Evolutionary conservation across 495 filamentous ascomycete genomes (phyloP).

Genomic region (Apodospora peruviana): DNA sequence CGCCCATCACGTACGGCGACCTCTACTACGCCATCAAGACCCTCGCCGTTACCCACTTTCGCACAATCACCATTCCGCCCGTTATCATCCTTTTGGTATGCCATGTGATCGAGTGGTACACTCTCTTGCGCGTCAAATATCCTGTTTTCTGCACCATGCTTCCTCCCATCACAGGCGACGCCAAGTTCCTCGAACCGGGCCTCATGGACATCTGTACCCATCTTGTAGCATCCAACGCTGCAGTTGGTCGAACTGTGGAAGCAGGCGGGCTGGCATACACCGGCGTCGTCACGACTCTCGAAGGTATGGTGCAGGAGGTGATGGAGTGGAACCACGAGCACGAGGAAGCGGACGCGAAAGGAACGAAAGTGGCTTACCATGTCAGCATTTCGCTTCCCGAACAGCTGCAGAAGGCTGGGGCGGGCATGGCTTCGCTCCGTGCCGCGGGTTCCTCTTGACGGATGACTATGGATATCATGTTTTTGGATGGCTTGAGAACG

Average conservation of each 20-base stretch:
- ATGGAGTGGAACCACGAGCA: constrained; percentile 48
- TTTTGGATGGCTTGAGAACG: too few relatives aligned
- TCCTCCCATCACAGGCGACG: constrained; percentile 34
- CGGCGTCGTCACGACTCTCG: constrained; percentile 45
- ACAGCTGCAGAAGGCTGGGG: constrained; percentile 20
- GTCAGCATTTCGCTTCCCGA: constrained; percentile 36
- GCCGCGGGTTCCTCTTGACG: too few relatives aligned
- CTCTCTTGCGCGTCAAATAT: constrained; percentile 34
- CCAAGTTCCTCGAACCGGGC: constrained; percentile 48
- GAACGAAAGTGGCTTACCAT: constrained; percentile 22
- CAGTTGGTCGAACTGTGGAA: constrained; percentile 34
- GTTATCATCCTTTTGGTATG: constrained; percentile 42
- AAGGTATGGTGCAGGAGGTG: constrained; percentile 50
- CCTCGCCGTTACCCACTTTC: constrained; percentile 26
- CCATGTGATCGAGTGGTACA: constrained; percentile 46
- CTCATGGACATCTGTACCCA: constrained; percentile 50
- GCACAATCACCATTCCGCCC: constrained; percentile 30
- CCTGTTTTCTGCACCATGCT: constrained; percentile 38
- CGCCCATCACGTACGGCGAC: constrained; percentile 29
- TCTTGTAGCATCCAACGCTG: constrained; percentile 42
- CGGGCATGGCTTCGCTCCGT: too few relatives aligned
- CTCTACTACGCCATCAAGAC: constrained; percentile 19
- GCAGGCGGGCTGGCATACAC: constrained; percentile 48
- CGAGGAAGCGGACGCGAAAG: neutral
- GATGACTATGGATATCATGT: too few relatives aligned